Evolutionary conservation across 139 green algal genomes (phyloP).

Genomic region (Diplosphaera chodatii): DNA sequence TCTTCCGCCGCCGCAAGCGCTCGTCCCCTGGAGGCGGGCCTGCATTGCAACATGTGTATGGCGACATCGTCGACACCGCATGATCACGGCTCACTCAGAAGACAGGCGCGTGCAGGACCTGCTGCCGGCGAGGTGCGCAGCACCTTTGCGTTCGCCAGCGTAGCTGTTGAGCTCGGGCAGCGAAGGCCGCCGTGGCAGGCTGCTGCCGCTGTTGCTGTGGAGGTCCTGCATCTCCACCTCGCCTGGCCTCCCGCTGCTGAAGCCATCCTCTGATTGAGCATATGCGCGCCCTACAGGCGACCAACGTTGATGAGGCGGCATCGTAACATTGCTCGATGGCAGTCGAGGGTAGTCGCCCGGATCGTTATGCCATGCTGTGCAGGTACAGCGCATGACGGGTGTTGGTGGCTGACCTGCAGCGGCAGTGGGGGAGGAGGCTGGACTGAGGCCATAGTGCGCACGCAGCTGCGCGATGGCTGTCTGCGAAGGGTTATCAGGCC

Average conservation of each 20-base stretch:
- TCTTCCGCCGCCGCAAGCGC: conserved; percentile 10
- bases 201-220: too few species aligned
- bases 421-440: conserved; percentile 1
- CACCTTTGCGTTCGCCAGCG: background rate
- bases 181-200: background rate
- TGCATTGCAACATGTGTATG: too few species aligned
- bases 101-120: too few species aligned
- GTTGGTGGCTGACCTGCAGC: background rate
- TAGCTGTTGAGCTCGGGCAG: background rate
- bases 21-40: conserved; percentile 6
- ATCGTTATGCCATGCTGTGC: too few species aligned
- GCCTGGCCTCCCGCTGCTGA: background rate
- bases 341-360: too few species aligned
- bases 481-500: background rate
- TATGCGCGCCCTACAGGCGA: background rate
- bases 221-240: background rate
- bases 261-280: conserved; percentile 1
- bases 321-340: too few species aligned
- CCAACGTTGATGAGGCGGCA: too few species aligned
- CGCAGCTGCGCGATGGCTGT: conserved; percentile 29
- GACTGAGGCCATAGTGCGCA: conserved; percentile 33
- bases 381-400: too few species aligned
- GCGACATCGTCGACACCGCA: too few species aligned
- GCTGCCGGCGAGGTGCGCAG: too few species aligned
- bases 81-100: too few species aligned